Evolutionary conservation across 1,284 basidiomycete species (phyloP), one percentile per base, ranked within the genome.

Genomic region (Athelia sp.): DNA sequence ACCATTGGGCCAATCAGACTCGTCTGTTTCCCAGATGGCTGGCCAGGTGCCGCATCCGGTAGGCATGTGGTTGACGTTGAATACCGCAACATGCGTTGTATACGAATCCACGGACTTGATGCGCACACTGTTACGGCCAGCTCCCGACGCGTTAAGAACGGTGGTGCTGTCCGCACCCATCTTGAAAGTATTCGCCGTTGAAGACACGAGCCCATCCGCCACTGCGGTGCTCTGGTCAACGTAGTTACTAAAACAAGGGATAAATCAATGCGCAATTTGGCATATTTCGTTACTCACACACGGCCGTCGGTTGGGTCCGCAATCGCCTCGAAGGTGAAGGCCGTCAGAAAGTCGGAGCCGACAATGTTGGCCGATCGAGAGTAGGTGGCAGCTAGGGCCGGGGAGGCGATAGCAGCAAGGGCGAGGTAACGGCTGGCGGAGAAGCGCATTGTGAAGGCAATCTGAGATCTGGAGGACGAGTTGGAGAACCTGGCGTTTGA

Each of bases 271-370:
- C 48, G 29, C 23, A 10, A 26, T 45, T 29, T 32, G 34, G 26
- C 34, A 11, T 24, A 43, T 43, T 51, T 32, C 29, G 44, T 19
- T 14, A 65, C 70, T 48, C 62, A 76, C 69, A 78, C 75, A 35
- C 74, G 65, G 18, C 77, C 78, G 32, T 69, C 36, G 3, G 75
- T 76, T 3, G 75, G 78, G 57, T 78, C 76, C 0, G 64, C 15
- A 32, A 74, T 72, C 24, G 68, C 69, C 50, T 77, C 61, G 50
- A 74, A 76, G 43, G 61, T 59, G 60, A 79, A 80, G 17, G 62
- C 53, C 24, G 51, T 53, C 52, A 71, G 69, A 52, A 79, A 80
- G 3, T 48, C 62, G 1, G 62, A 53, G 6, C 76, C 78, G n/a
- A 71, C 57, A 47, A 76, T 64, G 21, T 51, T 63, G 31, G 75